A percentile compares a stretch with the other conserved stretches of the same genome.
Conservation (phyloP, 2,329 filamentous ascomycete genomes). For the Lachnellula cervina region DNA sequence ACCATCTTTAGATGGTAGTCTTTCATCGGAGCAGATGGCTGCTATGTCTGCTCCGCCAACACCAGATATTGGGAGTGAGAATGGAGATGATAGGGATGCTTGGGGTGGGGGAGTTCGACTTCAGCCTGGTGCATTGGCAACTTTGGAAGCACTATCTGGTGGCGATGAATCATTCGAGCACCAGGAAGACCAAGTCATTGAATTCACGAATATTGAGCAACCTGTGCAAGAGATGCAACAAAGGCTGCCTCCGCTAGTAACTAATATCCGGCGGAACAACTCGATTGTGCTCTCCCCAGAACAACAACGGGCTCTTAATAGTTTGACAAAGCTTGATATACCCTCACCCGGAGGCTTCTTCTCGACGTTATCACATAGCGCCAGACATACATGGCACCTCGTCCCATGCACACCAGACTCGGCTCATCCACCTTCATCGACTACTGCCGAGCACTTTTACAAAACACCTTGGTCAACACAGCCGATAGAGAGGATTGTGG, state of each 20-base stretch:
- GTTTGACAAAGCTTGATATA: conserved; percentile 77
- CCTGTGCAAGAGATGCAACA: conserved; percentile 49
- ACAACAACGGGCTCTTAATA: conserved; percentile 58
- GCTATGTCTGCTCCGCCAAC: conserved; percentile 79
- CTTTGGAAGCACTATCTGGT: conserved; percentile 67
- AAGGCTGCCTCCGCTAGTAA: conserved; percentile 47
- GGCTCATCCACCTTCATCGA: conserved; percentile 68
- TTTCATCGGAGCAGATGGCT: conserved; percentile 83
- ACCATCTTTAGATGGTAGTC: conserved; percentile 78
- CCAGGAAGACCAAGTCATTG: conserved; percentile 50
- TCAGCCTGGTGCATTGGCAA: conserved; percentile 74
- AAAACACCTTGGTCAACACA: conserved; percentile 65
- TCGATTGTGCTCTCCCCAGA: conserved; percentile 43
- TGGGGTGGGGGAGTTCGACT: conserved; percentile 69
- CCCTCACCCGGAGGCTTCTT: conserved; percentile 93
- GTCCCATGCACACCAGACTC: conserved; percentile 49
- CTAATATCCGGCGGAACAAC: conserved; percentile 32
- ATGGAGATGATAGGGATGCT: conserved; percentile 51
- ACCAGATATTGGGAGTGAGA: conserved; percentile 60
- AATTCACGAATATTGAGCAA: conserved; percentile 35
- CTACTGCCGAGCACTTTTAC: conserved; percentile 90
- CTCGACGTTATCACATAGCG: conserved; percentile 70
- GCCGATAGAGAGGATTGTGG: conserved; percentile 64
- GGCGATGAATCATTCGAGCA: conserved; percentile 57
- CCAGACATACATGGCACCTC: conserved; percentile 77